Base-by-base conservation (phyloP, 129 eudicot genomes). In the Sambucus nigra region DNA sequence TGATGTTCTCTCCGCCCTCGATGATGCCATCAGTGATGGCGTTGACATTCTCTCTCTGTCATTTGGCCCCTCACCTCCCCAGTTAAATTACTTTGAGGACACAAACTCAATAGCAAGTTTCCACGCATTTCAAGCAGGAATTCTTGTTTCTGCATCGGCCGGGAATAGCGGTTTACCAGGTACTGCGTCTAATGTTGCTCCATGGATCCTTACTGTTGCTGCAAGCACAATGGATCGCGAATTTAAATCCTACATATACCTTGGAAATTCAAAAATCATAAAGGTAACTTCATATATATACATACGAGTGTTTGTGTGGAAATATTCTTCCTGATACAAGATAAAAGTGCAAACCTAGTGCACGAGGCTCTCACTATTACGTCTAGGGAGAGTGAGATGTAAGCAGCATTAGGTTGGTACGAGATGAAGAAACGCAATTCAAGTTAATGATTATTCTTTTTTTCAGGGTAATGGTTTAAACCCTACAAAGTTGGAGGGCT, bases 131-230 rank as follows among this genome's bases (percentile, higher is more conserved):
- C 69, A 73, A 31, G 73, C 66, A 25, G 94, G 94, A 14, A 55
- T 83, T 53, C 46, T 73, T 5, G 80, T 79, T 25, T 75, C 78
- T 55, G 94, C 80, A 6, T 72, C 94, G 3, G 81, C 76, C 1
- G 87, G 94, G 46, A 83, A 83, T 54, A 67, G 71, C 19, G 59
- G 53, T 41, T 60, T 76, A 0, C 78, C 83, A 11, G 39, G 61
- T 1, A 72, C 80, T 4, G 83, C 73, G 7, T 41, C 38, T 18
- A 83, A 83, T 64, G 78, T 73, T 46, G 94, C 86, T 28, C 94
- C 94, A 3, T 83, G 94, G 94, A 83, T 78, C 44, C 53, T 83
- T 25, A 78, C 86, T 25, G 94, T 83, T 5, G 94, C 81, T 41
- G 94, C 94, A 42, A 83, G 94, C 69, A 79, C 83, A 5, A 57